Evolutionary conservation across 306 rosid species (phyloP).

Genomic region (Casuarina glauca): DNA sequence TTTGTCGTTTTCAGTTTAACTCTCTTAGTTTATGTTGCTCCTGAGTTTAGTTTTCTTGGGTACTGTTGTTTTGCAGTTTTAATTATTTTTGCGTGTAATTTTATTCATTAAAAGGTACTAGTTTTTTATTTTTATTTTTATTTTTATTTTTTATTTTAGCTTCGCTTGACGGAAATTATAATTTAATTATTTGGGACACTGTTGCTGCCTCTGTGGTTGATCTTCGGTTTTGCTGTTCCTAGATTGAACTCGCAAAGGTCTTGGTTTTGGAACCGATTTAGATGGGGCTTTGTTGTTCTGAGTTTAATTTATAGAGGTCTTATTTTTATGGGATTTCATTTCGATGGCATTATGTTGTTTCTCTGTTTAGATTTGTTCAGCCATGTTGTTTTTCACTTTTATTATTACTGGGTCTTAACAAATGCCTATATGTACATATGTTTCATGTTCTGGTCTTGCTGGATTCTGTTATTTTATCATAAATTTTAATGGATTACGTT

Average conservation of each 20-base stretch:
- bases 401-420: background rate
- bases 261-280: background rate
- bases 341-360: background rate
- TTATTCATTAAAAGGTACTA: background rate
- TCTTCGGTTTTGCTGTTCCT: background rate
- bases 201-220: background rate
- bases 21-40: background rate
- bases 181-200: background rate
- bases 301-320: background rate
- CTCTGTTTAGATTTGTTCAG: background rate
- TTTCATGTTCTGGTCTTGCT: background rate
- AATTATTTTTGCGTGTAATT: background rate
- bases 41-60: background rate
- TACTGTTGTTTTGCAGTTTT: background rate
- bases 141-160: background rate
- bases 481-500: background rate
- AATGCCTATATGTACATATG: background rate
- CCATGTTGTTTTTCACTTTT: background rate
- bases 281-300: conserved; percentile 3
- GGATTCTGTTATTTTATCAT: background rate
- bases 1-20: background rate
- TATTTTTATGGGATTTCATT: background rate
- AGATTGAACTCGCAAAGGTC: background rate
- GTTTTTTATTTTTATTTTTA: background rate
- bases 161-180: background rate